phyloP scores from a whole-genome alignment of 2,329 filamentous ascomycete species.

The Karstenula rhodostoma region DNA sequence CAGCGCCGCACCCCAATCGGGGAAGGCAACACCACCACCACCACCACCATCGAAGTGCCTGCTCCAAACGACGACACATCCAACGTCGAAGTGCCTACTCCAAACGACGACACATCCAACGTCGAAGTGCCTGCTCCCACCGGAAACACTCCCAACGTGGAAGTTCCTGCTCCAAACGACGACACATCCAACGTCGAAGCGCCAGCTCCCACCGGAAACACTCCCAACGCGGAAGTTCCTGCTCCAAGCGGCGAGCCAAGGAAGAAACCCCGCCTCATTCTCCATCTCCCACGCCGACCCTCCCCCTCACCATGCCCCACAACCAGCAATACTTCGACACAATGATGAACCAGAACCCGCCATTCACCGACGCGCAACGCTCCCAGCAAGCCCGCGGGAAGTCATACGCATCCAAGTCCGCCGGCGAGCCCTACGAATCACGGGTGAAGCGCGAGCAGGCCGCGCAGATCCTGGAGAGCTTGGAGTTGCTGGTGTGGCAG shows the following conservation, averaged over 20 bases:
- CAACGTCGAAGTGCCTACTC: background rate
- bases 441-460: conserved; percentile 42
- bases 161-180: background rate
- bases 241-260: no score
- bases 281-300: background rate
- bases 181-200: background rate
- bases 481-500: conserved; percentile 50
- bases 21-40: background rate
- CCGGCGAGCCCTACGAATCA: conserved; percentile 36
- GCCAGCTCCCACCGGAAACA: background rate
- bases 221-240: background rate
- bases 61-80: background rate
- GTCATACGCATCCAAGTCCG: conserved; percentile 12
- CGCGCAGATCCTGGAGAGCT: conserved; percentile 41
- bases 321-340: conserved; percentile 11
- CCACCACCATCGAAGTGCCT: background rate
- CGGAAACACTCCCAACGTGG: no score
- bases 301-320: conserved; percentile 4
- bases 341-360: background rate
- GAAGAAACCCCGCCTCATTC: background rate
- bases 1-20: background rate
- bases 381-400: conserved; percentile 40
- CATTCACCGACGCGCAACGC: conserved; percentile 34
- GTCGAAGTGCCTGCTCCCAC: background rate
- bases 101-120: background rate